Base-by-base conservation (phyloP, 192 early-diverging fungal genomes). In the Gonapodya prolifera region DNA sequence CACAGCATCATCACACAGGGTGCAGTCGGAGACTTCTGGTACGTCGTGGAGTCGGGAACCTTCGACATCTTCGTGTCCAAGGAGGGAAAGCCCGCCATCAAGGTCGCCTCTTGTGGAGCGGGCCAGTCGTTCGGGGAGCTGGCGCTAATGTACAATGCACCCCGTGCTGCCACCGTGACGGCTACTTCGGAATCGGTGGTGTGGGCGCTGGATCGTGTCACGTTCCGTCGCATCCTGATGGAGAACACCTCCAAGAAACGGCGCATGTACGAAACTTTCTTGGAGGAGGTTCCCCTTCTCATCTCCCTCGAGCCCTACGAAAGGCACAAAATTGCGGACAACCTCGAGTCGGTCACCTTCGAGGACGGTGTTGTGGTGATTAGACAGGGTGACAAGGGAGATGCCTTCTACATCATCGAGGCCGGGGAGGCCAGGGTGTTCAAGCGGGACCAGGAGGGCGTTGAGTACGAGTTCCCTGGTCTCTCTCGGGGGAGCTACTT, bases 61-160 rank as follows among this genome's bases (percentile, higher is more conserved):
- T 88, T 98, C 82, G 96, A 99, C 76, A 92, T 95, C 34, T 96
- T 90, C 87, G 93, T 98, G 23, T 82, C 87, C 61, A 91, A 91
- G 78, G 80, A 83, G 35, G 91, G 86, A 18, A 86, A 84, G 1
- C 81, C 88, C 0, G 86, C 92, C 1, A 83, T 85, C 70, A 94
- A 92, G 79, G 96, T 98, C 1, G 83, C 88, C 70, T 85, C 87
- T 69, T 97, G 96, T 79, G 91, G 83, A 1, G 86, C 92, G 2
- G 91, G 93, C 61, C 96, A 94, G 70, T 92, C 91, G 81, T 99
- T 99, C 92, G 97, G 97, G 76, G 96, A 99, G 85, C 87, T 99
- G 73, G 97, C 97, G 35, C 87, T 99, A 13, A 99, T 99, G 97
- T 99, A 99, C 85, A 98, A 98, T 80, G 96, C 95, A 8, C 97